These are phyloP conservation scores for Phoma sp. DNA, from an alignment of 2,329 filamentous ascomycete genomes.

Conservation along the genomic window DNA sequence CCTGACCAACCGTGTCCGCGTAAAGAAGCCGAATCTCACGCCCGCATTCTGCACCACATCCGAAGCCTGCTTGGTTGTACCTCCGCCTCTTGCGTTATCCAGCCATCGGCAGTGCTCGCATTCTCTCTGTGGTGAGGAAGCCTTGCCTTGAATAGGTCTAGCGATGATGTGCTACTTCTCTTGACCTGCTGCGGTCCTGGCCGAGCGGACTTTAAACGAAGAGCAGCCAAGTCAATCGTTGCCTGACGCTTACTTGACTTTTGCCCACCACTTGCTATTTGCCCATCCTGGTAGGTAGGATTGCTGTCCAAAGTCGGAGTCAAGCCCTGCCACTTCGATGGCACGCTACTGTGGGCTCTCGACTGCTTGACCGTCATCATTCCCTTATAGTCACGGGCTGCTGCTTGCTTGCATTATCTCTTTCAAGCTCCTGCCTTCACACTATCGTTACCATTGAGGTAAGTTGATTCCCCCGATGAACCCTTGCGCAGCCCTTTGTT, in stretches of 20 bases:
- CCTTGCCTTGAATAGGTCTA: slow-evolving; percentile 25
- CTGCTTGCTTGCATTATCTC: slow-evolving; percentile 22
- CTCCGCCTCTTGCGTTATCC: slow-evolving; percentile 31
- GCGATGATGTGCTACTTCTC: slow-evolving; percentile 23
- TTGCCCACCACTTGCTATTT: slow-evolving; percentile 29
- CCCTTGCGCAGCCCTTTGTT: slow-evolving; percentile 11
- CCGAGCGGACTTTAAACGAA: slow-evolving; percentile 22
- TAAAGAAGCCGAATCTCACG: slow-evolving; percentile 31
- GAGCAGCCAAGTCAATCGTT: slow-evolving; percentile 19
- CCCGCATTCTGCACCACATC: slow-evolving; percentile 26
- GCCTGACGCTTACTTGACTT: slow-evolving; percentile 31
- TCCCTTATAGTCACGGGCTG: slow-evolving; percentile 36
- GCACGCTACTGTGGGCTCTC: slow-evolving; percentile 30
- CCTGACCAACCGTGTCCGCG: slow-evolving; percentile 23
- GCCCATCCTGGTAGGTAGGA: slow-evolving; percentile 34
- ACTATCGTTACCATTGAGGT: slow-evolving; percentile 40
- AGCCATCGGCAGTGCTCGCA: slow-evolving; percentile 24
- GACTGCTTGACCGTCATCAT: slow-evolving; percentile 23
- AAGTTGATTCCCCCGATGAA: slow-evolving; percentile 20
- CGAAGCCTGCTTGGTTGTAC: slow-evolving; percentile 22
- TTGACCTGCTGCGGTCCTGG: slow-evolving; percentile 21
- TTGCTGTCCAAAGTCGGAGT: slow-evolving; percentile 30
- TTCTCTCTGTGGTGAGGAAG: slow-evolving; percentile 28
- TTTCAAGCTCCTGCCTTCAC: slow-evolving; percentile 29
- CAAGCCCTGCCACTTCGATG: slow-evolving; percentile 36